Conservation (phyloP, 2,329 filamentous ascomycete genomes). For the Hypoxylon sp. region DNA sequence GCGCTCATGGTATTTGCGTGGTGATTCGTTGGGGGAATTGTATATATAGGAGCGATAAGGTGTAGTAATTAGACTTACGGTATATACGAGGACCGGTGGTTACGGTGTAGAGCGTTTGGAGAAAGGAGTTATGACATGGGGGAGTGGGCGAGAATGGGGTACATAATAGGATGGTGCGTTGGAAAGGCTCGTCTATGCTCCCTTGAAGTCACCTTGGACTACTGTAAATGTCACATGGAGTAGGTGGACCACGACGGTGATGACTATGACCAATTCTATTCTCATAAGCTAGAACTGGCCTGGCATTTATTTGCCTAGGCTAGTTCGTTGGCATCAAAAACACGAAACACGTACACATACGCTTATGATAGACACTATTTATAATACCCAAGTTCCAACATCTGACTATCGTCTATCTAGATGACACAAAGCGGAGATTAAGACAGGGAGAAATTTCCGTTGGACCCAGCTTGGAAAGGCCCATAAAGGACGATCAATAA, state of each 20-base stretch:
- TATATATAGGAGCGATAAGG: not conserved
- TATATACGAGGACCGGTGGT: slow-evolving; percentile 6
- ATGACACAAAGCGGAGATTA: not conserved
- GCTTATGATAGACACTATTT: slow-evolving; percentile 22
- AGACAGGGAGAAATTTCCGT: slow-evolving; percentile 2
- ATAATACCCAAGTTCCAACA: slow-evolving; percentile 16
- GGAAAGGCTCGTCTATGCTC: slow-evolving; percentile 1
- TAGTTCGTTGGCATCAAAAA: slow-evolving; percentile 2
- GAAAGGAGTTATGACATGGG: slow-evolving; percentile 6
- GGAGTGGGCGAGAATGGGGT: not conserved
- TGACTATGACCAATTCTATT: slow-evolving; percentile 22
- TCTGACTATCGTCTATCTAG: not conserved
- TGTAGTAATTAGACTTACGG: not conserved
- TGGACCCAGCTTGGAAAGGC: not conserved
- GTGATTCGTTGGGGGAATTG: slow-evolving; percentile 55
- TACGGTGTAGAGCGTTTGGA: slow-evolving; percentile 1
- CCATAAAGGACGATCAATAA: slow-evolving; percentile 3
- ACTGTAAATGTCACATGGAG: slow-evolving; percentile 1
- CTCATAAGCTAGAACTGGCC: slow-evolving; percentile 9
- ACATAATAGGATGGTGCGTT: not conserved
- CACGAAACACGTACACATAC: slow-evolving; percentile 12
- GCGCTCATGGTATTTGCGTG: slow-evolving; percentile 75
- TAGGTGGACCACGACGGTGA: slow-evolving; percentile 1
- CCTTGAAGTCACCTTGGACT: not conserved
- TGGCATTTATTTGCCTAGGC: slow-evolving; percentile 2